Percentiles rank a stretch among this genome's conserved stretches.
phyloP scores from a whole-genome alignment of 345 rosid genomes.

The Aquilaria malaccensis region DNA sequence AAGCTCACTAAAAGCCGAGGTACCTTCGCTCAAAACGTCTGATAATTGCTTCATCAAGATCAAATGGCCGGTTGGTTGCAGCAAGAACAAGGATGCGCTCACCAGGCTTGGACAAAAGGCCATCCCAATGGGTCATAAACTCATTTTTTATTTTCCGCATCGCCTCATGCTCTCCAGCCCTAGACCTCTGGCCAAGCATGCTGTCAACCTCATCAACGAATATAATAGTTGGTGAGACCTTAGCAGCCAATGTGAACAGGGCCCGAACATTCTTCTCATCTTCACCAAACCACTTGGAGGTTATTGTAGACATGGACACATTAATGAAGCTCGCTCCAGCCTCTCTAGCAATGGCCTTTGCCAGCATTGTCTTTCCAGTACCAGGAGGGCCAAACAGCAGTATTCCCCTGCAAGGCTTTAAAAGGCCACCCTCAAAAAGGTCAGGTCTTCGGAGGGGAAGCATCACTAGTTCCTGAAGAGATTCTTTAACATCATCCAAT shows the following conservation, averaged over 20 bases:
- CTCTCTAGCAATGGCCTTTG: constrained; percentile 92
- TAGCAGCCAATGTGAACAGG: constrained; percentile 79
- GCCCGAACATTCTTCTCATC: constrained; percentile 97
- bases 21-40: constrained; percentile 95
- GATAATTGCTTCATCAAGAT: constrained; percentile 91
- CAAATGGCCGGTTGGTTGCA: constrained; percentile 94
- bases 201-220: constrained; percentile 97
- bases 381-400: constrained; percentile 99
- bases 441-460: constrained; percentile 94
- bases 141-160: constrained; percentile 78
- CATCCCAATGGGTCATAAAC: constrained; percentile 97
- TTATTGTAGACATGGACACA: constrained; percentile 92
- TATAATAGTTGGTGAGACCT: constrained; percentile 87
- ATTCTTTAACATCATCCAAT: constrained; percentile 77
- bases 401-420: constrained; percentile 94
- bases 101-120: constrained; percentile 62
- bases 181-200: constrained; percentile 92
- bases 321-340: constrained; percentile 97
- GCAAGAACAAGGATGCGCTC: constrained; percentile 91
- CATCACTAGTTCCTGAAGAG: constrained; percentile 94
- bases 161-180: constrained; percentile 96
- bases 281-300: constrained; percentile 99
- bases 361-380: constrained; percentile 96
- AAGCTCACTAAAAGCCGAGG: background rate
- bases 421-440: constrained; percentile 73